Conservation (phyloP, 208 protist genomes). For the Wallacemonas sp. region DNA sequence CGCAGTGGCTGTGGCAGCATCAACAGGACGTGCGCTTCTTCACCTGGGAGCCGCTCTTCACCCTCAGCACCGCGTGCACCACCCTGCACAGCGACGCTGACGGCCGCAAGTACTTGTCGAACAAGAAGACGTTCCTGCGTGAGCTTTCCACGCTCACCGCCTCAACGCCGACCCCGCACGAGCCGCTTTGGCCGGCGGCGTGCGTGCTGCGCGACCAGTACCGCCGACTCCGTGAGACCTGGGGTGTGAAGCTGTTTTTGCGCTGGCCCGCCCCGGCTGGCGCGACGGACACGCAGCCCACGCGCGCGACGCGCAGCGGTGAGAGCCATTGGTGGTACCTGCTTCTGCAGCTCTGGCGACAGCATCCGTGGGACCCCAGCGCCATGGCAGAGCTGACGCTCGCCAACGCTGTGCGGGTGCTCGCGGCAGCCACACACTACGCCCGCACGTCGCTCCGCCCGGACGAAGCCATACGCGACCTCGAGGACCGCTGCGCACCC, state of each 20-base stretch:
- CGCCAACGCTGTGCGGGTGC: slow-evolving; percentile 59
- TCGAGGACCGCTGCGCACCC: neutral
- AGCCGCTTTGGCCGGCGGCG: neutral
- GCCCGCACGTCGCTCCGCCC: slow-evolving; percentile 27
- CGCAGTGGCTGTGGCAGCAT: slow-evolving; percentile 25
- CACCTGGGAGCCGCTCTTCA: slow-evolving; percentile 44
- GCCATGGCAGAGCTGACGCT: slow-evolving; percentile 57
- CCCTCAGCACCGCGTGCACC: slow-evolving; percentile 18
- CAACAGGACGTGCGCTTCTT: slow-evolving; percentile 31
- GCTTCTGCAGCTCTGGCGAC: slow-evolving; percentile 48
- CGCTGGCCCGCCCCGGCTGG: slow-evolving; percentile 37
- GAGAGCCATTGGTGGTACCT: slow-evolving; percentile 31
- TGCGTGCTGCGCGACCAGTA: slow-evolving; percentile 40
- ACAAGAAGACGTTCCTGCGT: slow-evolving; percentile 13
- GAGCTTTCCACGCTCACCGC: neutral
- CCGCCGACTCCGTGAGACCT: slow-evolving; percentile 38
- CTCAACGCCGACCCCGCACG: neutral
- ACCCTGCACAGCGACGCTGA: slow-evolving; percentile 6
- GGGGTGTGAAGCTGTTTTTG: slow-evolving; percentile 70
- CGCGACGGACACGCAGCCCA: neutral
- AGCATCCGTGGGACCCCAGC: slow-evolving; percentile 33
- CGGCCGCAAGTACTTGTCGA: slow-evolving; percentile 1
- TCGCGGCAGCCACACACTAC: slow-evolving; percentile 51
- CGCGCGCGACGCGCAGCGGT: neutral
- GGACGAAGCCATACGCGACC: slow-evolving; percentile 24